Evolutionary conservation across 208 protist species (phyloP), one percentile per base, ranked within the genome.

Genomic region (Crithidia thermophila): DNA sequence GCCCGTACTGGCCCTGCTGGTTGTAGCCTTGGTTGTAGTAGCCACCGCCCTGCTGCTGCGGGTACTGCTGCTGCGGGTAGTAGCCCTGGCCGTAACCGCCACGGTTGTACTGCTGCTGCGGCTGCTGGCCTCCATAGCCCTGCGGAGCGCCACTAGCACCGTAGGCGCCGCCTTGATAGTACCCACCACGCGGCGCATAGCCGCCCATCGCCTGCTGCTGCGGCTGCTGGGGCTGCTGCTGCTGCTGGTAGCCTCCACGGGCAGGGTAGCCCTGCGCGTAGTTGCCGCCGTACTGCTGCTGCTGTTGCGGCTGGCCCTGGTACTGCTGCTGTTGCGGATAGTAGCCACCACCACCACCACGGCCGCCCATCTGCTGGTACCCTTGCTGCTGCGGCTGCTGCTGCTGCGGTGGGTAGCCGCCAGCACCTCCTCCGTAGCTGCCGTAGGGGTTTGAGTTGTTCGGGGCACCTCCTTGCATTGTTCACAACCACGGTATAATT

Each of bases 381-480:
- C 20, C 30, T 11, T 65, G 63, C 37, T 45, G 52, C 31, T 60
- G 43, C 31, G 31, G 56, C 27, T 53, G 58, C 13, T 69, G 57
- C 28, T 62, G 67, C 57, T 82, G 79, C n/a, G 45, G 46, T 5
- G 61, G 18, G 28, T 79, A 69, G 8, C 69, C 58, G 28, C 51
- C 50, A 57, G 45, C 39, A 18, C 52, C 63, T 37, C 59, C 56
- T 55, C 60, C 60, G 46, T 81, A 81, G 18, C 68, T 49, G 10
- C 50, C 75, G 50, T 67, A 67, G 10, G 68, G 59, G 50, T 61
- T 74, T 7, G 31, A 23, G 68, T 47, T 74, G 52, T 74, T 66
- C 5, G 68, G 68, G 3, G 68, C 59, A n/a, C 51, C 68, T 18
- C 67, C 60, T 34, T 81, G 68, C 75, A 81, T 79, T 1, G 23